Conservation (phyloP, 768 basidiomycete species). For the Phallus indusiatus region DNA sequence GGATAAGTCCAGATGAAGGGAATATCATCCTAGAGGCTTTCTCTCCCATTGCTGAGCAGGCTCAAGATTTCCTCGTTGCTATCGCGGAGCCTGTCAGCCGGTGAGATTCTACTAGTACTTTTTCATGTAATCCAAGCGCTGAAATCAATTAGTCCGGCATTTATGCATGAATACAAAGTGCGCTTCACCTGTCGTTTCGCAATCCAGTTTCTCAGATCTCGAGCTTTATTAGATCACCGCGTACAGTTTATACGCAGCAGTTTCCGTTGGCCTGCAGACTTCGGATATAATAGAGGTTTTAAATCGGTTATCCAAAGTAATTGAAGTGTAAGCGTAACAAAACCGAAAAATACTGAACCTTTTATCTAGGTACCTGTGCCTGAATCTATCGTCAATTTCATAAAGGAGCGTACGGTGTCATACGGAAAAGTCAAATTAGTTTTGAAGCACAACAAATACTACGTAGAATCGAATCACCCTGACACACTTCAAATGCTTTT, state of each 20-base stretch:
- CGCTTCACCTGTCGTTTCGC: not conserved
- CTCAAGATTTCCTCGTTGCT: conserved; percentile 96
- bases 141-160: conserved; percentile 61
- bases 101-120: conserved; percentile 41
- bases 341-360: not conserved
- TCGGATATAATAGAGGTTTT: conserved; percentile 95
- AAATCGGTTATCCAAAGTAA: conserved; percentile 70
- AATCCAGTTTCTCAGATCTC: not conserved
- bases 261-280: conserved; percentile 95
- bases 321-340: not conserved
- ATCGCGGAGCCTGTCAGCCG: conserved; percentile 98
- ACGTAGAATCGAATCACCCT: conserved; percentile 90
- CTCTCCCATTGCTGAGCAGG: conserved; percentile 94
- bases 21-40: conserved; percentile 97
- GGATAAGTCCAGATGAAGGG: conserved; percentile 90
- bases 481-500: conserved; percentile 84
- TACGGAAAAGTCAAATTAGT: conserved; percentile 99
- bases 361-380: conserved; percentile 77
- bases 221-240: conserved; percentile 62
- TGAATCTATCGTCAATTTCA: conserved; percentile 73
- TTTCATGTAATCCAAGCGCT: not conserved
- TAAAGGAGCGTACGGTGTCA: conserved; percentile 87
- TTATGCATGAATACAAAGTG: conserved; percentile 90
- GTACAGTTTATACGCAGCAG: conserved; percentile 96
- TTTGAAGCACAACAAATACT: conserved; percentile 96